Evolutionary conservation across 2,329 filamentous ascomycete genomes (phyloP).

Genomic region (Parafenestella ontariensis): DNA sequence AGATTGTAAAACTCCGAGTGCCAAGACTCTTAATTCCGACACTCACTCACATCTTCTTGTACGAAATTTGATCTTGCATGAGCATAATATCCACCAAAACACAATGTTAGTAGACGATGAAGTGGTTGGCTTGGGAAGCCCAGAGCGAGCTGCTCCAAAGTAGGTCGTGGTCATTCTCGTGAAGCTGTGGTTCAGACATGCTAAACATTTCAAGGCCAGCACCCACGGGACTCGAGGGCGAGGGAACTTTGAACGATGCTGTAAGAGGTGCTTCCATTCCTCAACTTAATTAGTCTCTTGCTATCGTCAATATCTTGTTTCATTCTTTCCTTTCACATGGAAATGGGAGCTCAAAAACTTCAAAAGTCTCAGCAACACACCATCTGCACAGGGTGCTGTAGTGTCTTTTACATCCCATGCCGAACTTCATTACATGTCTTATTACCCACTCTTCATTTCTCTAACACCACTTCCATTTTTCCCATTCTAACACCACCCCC

Average conservation of each 20-base stretch:
- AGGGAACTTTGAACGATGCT: constrained; percentile 38
- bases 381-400: not conserved
- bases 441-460: no score
- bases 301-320: not conserved
- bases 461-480: not conserved
- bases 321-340: not conserved
- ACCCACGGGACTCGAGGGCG: constrained; percentile 36
- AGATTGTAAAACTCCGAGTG: constrained; percentile 4
- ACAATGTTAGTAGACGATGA: constrained; percentile 25
- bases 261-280: constrained; percentile 44
- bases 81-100: not conserved
- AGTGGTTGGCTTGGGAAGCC: constrained; percentile 24
- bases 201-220: constrained; percentile 30
- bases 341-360: not conserved
- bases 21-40: constrained; percentile 30
- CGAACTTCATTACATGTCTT: not conserved
- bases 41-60: not conserved
- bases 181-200: not conserved
- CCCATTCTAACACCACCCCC: not conserved
- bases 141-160: constrained; percentile 25
- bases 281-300: constrained; percentile 4
- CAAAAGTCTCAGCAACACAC: not conserved
- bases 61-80: constrained; percentile 9
- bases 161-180: not conserved
- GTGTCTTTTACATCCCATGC: not conserved